Conservation (phyloP, 169 alveolate genomes). For the Plasmodium ovale region DNA sequence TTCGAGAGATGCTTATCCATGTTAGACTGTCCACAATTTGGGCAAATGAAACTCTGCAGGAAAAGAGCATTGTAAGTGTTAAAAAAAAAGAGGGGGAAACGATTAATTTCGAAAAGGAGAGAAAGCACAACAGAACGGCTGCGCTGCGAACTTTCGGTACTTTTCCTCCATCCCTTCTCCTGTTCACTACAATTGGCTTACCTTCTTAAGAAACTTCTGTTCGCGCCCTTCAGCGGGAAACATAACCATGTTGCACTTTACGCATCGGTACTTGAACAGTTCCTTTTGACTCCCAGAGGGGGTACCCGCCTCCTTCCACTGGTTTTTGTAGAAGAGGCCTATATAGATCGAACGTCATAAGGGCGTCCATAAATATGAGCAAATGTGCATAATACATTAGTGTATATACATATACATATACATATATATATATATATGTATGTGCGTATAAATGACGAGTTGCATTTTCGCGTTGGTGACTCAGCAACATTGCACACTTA, state of each 20-base stretch:
- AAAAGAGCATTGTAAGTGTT: neutral
- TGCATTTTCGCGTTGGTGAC: too few relatives aligned
- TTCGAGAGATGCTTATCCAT: constrained; percentile 40
- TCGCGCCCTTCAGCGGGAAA: constrained; percentile 86
- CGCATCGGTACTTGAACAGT: constrained; percentile 78
- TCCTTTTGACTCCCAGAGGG: neutral
- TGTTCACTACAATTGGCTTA: constrained; percentile 13
- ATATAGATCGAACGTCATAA: neutral
- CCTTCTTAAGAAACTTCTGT: constrained; percentile 82
- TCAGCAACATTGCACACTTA: too few relatives aligned
- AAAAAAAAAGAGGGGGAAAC: neutral
- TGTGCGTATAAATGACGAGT: neutral
- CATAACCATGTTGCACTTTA: constrained; percentile 83
- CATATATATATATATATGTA: neutral
- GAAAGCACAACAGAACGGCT: neutral
- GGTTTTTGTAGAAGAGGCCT: constrained; percentile 16
- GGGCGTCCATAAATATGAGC: neutral
- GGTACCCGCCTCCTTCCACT: neutral
- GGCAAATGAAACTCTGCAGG: constrained; percentile 46
- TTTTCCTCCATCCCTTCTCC: neutral
- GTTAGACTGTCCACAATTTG: constrained; percentile 62
- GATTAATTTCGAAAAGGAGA: neutral
- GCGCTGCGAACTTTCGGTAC: neutral
- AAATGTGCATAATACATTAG: neutral
- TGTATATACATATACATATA: neutral